phyloP scores from a whole-genome alignment of 176 grass and related monocot species.

The Hordeum vulgare region DNA sequence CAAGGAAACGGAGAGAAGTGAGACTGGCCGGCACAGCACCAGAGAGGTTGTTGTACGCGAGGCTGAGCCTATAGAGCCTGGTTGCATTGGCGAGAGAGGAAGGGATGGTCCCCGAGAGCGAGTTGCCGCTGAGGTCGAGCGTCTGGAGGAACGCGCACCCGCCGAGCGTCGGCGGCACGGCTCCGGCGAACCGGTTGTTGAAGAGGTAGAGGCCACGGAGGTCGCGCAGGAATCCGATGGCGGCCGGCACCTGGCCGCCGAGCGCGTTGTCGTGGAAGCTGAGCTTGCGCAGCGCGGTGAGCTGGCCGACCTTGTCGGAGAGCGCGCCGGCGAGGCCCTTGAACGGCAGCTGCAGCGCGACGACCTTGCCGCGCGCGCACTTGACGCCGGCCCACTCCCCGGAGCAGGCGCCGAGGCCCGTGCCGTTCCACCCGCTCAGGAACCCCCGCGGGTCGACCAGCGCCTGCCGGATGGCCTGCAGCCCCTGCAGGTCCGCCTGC shows the following conservation, averaged over 20 bases:
- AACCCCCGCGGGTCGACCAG: slow-evolving; percentile 58
- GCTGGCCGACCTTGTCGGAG: slow-evolving; percentile 75
- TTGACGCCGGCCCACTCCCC: slow-evolving; percentile 81
- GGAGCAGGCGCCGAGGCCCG: slow-evolving; percentile 82
- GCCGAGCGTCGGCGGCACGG: slow-evolving; percentile 53
- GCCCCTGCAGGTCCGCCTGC: slow-evolving; percentile 69
- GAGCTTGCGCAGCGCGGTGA: slow-evolving; percentile 65
- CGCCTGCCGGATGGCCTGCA: slow-evolving; percentile 65
- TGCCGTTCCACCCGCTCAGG: slow-evolving; percentile 86
- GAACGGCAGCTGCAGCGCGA: slow-evolving; percentile 86
- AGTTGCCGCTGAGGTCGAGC: slow-evolving; percentile 86
- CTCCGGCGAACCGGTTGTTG: slow-evolving; percentile 86
- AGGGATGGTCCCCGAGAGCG: slow-evolving; percentile 55
- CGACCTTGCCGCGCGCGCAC: slow-evolving; percentile 68
- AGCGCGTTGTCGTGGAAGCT: slow-evolving; percentile 91
- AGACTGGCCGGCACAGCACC: slow-evolving; percentile 47
- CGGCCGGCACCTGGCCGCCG: slow-evolving; percentile 52
- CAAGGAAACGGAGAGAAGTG: slow-evolving; percentile 40
- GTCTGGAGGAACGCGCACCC: slow-evolving; percentile 59
- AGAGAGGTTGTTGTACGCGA: slow-evolving; percentile 82
- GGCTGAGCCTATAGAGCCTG: slow-evolving; percentile 53
- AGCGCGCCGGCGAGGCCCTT: slow-evolving; percentile 63
- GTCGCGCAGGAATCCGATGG: slow-evolving; percentile 58
- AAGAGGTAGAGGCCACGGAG: slow-evolving; percentile 82
- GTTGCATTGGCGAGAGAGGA: slow-evolving; percentile 47